Evolutionary conservation across 306 rosid species (phyloP).

Genomic region (Cucumis melo): DNA sequence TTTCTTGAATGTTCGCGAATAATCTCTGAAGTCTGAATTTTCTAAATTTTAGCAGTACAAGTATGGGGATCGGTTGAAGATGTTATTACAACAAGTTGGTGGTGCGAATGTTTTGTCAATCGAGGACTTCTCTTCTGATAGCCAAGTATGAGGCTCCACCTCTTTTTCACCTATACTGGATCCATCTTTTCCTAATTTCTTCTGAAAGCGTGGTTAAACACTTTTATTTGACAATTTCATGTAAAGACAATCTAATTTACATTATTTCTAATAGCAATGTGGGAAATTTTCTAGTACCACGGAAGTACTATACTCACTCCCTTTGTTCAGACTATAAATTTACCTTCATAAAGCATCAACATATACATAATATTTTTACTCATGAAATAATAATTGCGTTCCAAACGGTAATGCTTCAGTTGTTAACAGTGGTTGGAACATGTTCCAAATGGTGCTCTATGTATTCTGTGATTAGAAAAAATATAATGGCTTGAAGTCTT

Average conservation of each 20-base stretch:
- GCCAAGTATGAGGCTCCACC: conserved; percentile 39
- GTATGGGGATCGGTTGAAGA: conserved; percentile 40
- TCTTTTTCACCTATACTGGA: not conserved
- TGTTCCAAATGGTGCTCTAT: not conserved
- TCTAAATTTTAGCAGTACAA: conserved; percentile 36
- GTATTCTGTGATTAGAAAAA: not conserved
- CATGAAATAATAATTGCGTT: not conserved
- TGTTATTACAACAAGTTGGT: conserved; percentile 52
- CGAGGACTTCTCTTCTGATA: conserved; percentile 41
- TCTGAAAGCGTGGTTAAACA: not conserved
- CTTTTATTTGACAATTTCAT: not conserved
- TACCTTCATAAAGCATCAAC: not conserved
- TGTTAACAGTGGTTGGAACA: not conserved
- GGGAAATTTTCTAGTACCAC: too few relatives aligned
- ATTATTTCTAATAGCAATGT: not conserved
- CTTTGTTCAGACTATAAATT: too few relatives aligned
- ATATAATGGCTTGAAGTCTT: not conserved
- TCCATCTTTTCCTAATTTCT: not conserved
- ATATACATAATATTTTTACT: not conserved
- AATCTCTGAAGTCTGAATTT: not conserved
- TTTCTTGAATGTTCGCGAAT: too few relatives aligned
- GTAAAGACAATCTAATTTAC: not conserved
- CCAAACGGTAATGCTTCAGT: not conserved
- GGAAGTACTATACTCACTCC: too few relatives aligned
- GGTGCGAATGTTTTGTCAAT: conserved; percentile 49